Evolutionary conservation across 768 basidiomycete genomes (phyloP), one percentile per base, ranked within the genome.

Genomic region (Leccinum longicurvipes): DNA sequence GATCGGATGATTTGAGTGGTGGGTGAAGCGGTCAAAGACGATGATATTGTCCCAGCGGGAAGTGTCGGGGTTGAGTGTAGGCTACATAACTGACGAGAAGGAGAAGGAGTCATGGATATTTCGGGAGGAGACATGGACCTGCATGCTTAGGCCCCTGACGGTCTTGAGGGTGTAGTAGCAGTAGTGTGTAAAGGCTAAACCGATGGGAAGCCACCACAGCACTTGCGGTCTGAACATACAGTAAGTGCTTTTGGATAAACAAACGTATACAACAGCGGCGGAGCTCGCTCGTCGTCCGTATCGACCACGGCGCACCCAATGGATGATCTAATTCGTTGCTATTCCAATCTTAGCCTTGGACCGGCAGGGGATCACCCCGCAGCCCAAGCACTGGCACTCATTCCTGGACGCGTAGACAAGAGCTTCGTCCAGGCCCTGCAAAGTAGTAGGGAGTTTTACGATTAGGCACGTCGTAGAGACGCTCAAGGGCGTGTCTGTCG

Each of bases 401-500:
- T n/a, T n/a, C 87, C 91, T 10, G 92, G 92, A 50, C 82, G 92
- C 34, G 77, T 93, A 48, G 86, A 92, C 67, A 96, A 98, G 70
- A 78, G 87, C 24, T 76, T 83, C 4, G 90, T 93, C 45, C 87
- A 89, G 3, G 81, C 86, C 3, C 69, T 98, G 15, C 87, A 95
- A 65, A 71, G 82, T 17, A 82, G 81, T 36, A 95, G 95, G 51
- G 84, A 94, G 69, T 91, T 91, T 2, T 98, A 98, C 66, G 95
- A 98, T 75, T 77, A 86, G 60, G 93, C 86, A 4, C 77, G 91
- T 63, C n/a, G n/a, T n/a, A n/a, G 91, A 92, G 72, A 91, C 95
- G 0, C 77, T 99, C 71, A 99, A 99, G 75, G 82, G 87, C 62
- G 95, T 98, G 67, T 89, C 86, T 56, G 85, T 98, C 49, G 96